Evolutionary conservation across 208 protist genomes (phyloP), one percentile per base, ranked within the genome.

Genomic region (Wallacemonas sp.): DNA sequence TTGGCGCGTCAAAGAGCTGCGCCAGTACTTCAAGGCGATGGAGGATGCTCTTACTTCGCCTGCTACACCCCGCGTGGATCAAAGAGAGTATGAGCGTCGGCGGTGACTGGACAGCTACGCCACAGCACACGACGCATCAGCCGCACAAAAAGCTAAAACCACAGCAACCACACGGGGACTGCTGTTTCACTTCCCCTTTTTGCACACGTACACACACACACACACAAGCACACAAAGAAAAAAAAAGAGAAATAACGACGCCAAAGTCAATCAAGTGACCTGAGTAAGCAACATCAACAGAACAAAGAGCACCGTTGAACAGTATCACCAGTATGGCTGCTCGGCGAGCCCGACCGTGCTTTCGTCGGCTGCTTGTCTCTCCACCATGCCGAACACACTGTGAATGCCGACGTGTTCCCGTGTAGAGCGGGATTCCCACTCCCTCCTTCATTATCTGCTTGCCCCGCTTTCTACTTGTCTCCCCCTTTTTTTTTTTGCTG

Each of bases 1-100:
- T 70, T 95, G 89, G 87, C 75, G 89, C 3, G 76, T 91, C 50
- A 74, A 76, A 33, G 80, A 93, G 71, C 79, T 95, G 42, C 77
- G 83, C 17, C 67, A 72, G 17, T 77, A 89, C 54, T 95, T 86
- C 72, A 81, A 73, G 52, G 75, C 66, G 19, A 71, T 94, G 64
- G 89, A 94, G 46, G 50, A 50, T 15, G 45, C 73, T 0, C 44
- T 93, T 9, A 38, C 67, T 21, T 30, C 60, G 12, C 66, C 66
- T 27, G 50, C 15, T 22, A 57, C 50, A 57, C 50, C 50, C n/a
- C 55, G 27, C 29, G 55, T 57, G 8, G 50, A 57, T 37, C 50
- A 57, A 32, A 34, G 38, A 19, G 30, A 57, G 30, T 57, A 57
- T 32, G 50, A 57, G 30, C 50, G 30, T 6, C 1, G 24, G 30